Evolutionary conservation across 257 asterid genomes (phyloP).

Genomic region (Penstemon newberryi): DNA sequence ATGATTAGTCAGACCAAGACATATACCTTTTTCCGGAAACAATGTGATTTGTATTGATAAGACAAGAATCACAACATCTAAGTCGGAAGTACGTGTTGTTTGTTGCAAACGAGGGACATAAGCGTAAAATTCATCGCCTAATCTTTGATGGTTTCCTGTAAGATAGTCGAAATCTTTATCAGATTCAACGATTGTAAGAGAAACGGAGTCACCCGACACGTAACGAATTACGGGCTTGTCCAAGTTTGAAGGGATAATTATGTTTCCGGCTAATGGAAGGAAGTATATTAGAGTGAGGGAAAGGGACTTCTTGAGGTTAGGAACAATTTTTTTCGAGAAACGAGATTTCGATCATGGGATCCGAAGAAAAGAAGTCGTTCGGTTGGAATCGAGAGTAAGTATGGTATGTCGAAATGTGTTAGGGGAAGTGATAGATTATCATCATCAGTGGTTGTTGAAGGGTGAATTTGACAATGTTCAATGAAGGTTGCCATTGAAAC

Average conservation of each 20-base stretch:
- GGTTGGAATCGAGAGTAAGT: slow-evolving; percentile 22
- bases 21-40: slow-evolving; percentile 38
- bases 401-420: slow-evolving; percentile 29
- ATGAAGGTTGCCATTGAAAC: slow-evolving; percentile 17
- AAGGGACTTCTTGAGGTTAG: slow-evolving; percentile 26
- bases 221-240: slow-evolving; percentile 21
- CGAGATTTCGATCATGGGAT: slow-evolving; percentile 16
- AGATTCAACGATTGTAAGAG: slow-evolving; percentile 29
- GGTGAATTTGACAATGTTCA: slow-evolving; percentile 8
- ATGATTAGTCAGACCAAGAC: slow-evolving; percentile 36
- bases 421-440: slow-evolving; percentile 22
- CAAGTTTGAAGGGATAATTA: slow-evolving; percentile 13
- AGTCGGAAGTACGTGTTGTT: not conserved
- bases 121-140: slow-evolving; percentile 28
- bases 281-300: slow-evolving; percentile 30
- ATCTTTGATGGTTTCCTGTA: slow-evolving; percentile 25
- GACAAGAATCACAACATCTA: not conserved
- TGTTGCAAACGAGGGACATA: slow-evolving; percentile 33
- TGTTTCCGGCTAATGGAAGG: slow-evolving; percentile 33
- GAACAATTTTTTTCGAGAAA: slow-evolving; percentile 25
- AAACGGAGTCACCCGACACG: slow-evolving; percentile 23
- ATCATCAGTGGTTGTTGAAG: slow-evolving; percentile 20
- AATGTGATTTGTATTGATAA: slow-evolving; percentile 41
- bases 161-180: slow-evolving; percentile 28
- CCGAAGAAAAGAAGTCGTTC: slow-evolving; percentile 31